Evolutionary conservation across 2,329 filamentous ascomycete genomes (phyloP), one percentile per base, ranked within the genome.

Genomic region (Penicillium sp.): DNA sequence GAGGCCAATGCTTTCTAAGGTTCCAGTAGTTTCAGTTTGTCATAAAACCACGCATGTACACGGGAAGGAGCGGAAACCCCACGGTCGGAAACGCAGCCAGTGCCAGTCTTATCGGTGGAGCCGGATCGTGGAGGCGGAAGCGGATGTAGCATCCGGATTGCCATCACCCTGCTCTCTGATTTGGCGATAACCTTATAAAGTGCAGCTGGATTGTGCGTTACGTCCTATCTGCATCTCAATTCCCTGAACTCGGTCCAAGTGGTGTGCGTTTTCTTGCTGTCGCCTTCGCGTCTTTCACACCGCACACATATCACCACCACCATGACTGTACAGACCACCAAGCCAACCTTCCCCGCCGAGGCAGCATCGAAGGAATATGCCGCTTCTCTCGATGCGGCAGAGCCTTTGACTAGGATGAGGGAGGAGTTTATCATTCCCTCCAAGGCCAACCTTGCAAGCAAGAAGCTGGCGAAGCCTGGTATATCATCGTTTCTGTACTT

Each of bases 371-470:
- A 58, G 39, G 70, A 68, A 35, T 74, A 76, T 57, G 76, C 76
- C 7, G 60, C 68, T 16, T 69, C 73, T 10, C 75, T 88, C 3
- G 87, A 90, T 65, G 70, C 72, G 0, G 76, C 82, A 56, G 87
- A 89, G 65, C 72, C 76, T 18, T 67, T 90, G 41, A 70, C 74
- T n/a, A 74, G 76, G 49, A 77, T 89, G 50, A 83, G 89, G 16
- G 74, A 83, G 16, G 81, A 92, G 61, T 95, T 92, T 70, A 80
- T 87, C 42, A 84, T 95, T 41, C 90, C 90, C 1, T 88, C 87
- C 4, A 90, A 86, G 69, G 77, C 75, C 7, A 89, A 91, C 40
- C 74, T 94, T 25, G 84, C 80, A 63, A 82, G 85, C 58, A 86
- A 79, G 59, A 83, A 80, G 4, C 72, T 88, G 13, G 72, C 70